phyloP scores from a whole-genome alignment of 305 asterid species.

The Withania somnifera region DNA sequence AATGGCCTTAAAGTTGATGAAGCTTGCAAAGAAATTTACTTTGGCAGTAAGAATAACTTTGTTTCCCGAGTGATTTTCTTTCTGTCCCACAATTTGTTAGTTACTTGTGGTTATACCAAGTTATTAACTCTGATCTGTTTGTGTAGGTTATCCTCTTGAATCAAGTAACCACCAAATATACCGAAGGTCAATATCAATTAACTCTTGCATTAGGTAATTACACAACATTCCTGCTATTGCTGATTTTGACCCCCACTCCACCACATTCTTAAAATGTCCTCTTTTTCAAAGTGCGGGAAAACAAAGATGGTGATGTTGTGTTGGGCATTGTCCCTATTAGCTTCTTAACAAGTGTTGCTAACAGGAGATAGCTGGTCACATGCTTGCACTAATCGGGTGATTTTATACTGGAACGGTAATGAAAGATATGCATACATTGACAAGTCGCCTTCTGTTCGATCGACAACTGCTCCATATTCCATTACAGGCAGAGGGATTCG shows the following conservation, averaged over 20 bases:
- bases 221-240: not conserved
- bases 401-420: conserved; percentile 74
- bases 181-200: conserved; percentile 72
- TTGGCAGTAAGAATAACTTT: conserved; percentile 55
- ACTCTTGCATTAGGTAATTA: conserved; percentile 87
- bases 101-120: not conserved
- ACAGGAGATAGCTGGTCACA: conserved; percentile 99
- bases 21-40: conserved; percentile 65
- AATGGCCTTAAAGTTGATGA: conserved; percentile 83
- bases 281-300: not conserved
- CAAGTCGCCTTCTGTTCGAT: conserved; percentile 74
- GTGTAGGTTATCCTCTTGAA: conserved; percentile 71
- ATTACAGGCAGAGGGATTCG: conserved; percentile 74
- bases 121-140: not conserved
- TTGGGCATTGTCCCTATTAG: not conserved
- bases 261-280: not conserved
- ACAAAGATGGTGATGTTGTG: not conserved
- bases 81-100: not conserved
- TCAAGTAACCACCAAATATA: conserved; percentile 83
- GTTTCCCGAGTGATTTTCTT: not conserved
- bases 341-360: conserved; percentile 1
- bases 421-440: conserved; percentile 78
- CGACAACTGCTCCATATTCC: conserved; percentile 74
- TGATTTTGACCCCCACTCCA: not conserved
- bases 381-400: conserved; percentile 78